Evolutionary conservation across 2,329 filamentous ascomycete genomes (phyloP).

Genomic region (Fusarium continuum): DNA sequence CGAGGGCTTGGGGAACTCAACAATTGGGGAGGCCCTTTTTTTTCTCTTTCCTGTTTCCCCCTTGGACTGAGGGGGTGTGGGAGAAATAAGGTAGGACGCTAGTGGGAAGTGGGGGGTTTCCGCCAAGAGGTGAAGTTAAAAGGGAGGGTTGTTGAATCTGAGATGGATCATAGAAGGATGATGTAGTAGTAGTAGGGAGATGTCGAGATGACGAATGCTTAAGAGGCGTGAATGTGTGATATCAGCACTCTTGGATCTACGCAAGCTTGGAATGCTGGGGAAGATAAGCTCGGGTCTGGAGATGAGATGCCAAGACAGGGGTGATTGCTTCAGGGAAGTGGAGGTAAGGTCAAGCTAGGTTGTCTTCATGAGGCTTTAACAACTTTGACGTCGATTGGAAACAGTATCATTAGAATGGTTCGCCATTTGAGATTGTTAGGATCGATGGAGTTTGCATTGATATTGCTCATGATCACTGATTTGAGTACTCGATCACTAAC

Average conservation of each 20-base stretch:
- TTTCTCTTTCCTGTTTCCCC: neutral
- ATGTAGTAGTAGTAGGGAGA: neutral
- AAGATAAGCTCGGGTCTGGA: conserved; percentile 6
- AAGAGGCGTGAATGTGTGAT: neutral
- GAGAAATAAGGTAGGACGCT: conserved; percentile 35
- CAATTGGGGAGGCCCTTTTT: conserved; percentile 44
- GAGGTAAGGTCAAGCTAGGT: neutral
- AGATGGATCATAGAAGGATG: conserved; percentile 6
- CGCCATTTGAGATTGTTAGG: neutral
- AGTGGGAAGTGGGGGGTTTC: conserved; percentile 30
- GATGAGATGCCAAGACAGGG: neutral
- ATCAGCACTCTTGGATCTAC: neutral
- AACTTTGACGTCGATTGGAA: neutral
- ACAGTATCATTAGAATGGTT: neutral
- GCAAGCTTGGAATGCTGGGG: neutral
- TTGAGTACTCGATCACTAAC: neutral
- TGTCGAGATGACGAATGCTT: conserved; percentile 6
- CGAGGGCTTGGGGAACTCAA: conserved; percentile 43
- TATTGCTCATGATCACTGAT: neutral
- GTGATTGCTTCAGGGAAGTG: neutral
- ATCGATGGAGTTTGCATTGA: neutral
- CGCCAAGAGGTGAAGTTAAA: neutral
- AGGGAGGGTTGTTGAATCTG: conserved; percentile 6
- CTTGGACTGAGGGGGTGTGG: conserved; percentile 9
- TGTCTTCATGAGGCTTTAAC: neutral